Conservation (phyloP, 345 rosid species). For the Erodium maritimum region DNA sequence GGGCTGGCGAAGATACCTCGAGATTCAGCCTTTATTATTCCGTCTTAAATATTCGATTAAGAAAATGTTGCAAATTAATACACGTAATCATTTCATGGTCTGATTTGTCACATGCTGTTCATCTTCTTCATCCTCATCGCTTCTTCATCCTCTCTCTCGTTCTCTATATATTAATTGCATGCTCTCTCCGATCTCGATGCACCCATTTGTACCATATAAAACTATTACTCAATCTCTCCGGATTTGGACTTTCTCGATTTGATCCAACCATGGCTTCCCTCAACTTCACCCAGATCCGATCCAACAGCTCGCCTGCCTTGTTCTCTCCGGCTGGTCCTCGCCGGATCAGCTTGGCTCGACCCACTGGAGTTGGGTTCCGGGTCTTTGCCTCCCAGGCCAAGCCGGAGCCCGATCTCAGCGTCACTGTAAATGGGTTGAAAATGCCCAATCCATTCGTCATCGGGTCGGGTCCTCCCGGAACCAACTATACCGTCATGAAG, state of each 20-base stretch:
- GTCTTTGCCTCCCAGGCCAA: constrained; percentile 32
- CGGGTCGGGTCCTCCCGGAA: constrained; percentile 97
- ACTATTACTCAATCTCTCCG: not conserved
- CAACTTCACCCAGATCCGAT: constrained; percentile 33
- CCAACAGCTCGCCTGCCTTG: constrained; percentile 21
- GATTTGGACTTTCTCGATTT: not conserved
- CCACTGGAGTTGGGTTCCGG: constrained; percentile 38
- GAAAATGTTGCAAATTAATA: too few relatives aligned
- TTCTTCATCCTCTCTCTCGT: too few relatives aligned
- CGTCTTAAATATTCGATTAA: too few relatives aligned
- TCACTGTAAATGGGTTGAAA: constrained; percentile 65
- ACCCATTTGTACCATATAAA: not conserved
- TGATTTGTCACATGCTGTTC: too few relatives aligned
- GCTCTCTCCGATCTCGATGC: not conserved
- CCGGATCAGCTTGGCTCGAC: constrained; percentile 16
- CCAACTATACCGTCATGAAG: constrained; percentile 95
- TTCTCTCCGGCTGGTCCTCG: constrained; percentile 19
- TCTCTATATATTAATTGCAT: not conserved
- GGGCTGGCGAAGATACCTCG: not conserved
- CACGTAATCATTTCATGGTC: not conserved
- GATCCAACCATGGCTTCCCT: constrained; percentile 40
- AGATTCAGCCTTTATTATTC: not conserved
- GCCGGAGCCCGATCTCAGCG: constrained; percentile 77
- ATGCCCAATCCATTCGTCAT: constrained; percentile 94
- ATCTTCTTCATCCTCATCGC: too few relatives aligned